phyloP scores from a whole-genome alignment of 2,329 filamentous ascomycete species.

The Tolypocladium guangdongense region DNA sequence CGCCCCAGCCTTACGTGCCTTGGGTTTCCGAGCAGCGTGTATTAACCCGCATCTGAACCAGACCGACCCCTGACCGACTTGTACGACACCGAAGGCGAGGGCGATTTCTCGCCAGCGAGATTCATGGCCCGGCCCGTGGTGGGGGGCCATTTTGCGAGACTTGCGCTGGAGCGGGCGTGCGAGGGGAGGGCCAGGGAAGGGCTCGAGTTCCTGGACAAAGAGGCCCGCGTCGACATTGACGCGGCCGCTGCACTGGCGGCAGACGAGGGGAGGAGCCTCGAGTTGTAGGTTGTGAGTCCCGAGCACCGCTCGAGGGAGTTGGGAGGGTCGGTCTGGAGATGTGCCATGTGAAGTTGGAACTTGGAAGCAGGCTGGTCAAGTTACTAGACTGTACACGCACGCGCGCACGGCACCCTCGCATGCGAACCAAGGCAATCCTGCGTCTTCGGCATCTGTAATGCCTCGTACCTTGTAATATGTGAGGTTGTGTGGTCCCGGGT shows the following conservation, averaged over 20 bases:
- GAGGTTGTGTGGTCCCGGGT: not conserved
- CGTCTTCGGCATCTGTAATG: not conserved
- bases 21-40: not conserved
- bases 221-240: conserved; percentile 1
- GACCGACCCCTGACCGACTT: conserved; percentile 72
- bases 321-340: too few relatives aligned
- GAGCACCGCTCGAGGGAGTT: too few relatives aligned
- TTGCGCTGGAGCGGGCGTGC: conserved; percentile 73
- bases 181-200: conserved; percentile 53
- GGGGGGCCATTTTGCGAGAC: conserved; percentile 75
- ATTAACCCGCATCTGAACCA: conserved; percentile 7
- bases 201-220: conserved; percentile 35
- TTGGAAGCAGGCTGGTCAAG: not conserved
- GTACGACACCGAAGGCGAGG: conserved; percentile 68
- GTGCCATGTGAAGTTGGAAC: too few relatives aligned
- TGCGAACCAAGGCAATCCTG: not conserved
- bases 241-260: not conserved
- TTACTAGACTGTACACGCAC: not conserved
- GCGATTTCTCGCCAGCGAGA: conserved; percentile 60
- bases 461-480: not conserved
- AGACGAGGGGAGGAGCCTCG: not conserved
- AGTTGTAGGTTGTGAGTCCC: not conserved
- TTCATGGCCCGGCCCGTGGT: conserved; percentile 80
- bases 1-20: not conserved
- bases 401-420: not conserved